Conservation (phyloP, 2,329 filamentous ascomycete genomes). For the Sporothrix humicola region DNA sequence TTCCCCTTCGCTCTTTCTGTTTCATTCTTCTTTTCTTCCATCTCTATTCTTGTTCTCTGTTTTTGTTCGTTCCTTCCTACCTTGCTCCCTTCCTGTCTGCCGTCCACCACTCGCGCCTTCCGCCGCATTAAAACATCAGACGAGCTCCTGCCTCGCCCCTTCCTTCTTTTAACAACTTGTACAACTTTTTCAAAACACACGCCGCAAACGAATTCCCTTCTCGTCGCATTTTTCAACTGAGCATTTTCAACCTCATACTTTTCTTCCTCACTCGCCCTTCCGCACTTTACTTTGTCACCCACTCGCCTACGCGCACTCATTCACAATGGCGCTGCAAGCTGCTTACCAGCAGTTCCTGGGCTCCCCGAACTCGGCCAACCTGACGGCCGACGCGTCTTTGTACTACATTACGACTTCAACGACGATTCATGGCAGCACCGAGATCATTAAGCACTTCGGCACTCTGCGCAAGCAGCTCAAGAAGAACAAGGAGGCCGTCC, state of each 20-base stretch:
- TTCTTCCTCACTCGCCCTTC: neutral
- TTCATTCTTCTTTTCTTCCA: neutral
- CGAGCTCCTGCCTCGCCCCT: conserved; percentile 8
- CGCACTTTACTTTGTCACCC: neutral
- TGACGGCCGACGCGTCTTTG: conserved; percentile 70
- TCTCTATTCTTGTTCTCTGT: neutral
- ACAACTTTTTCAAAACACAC: neutral
- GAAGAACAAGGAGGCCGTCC: conserved; percentile 79
- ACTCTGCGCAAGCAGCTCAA: conserved; percentile 74
- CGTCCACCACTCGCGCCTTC: neutral
- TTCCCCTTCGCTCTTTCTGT: neutral
- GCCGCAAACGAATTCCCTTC: neutral
- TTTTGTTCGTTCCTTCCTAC: neutral
- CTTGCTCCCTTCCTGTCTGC: conserved; percentile 5
- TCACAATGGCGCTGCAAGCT: conserved; percentile 55
- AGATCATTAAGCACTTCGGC: conserved; percentile 82
- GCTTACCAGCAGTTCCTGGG: conserved; percentile 76
- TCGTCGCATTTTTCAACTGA: neutral
- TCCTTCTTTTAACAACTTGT: neutral
- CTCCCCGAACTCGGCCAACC: conserved; percentile 65
- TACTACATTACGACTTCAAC: conserved; percentile 92
- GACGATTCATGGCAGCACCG: conserved; percentile 69
- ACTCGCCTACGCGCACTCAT: neutral
- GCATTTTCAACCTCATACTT: neutral
- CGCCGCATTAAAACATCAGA: neutral